Conservation (phyloP, 1,139 yeast species). For the Debaryomycetaceae sp. region DNA sequence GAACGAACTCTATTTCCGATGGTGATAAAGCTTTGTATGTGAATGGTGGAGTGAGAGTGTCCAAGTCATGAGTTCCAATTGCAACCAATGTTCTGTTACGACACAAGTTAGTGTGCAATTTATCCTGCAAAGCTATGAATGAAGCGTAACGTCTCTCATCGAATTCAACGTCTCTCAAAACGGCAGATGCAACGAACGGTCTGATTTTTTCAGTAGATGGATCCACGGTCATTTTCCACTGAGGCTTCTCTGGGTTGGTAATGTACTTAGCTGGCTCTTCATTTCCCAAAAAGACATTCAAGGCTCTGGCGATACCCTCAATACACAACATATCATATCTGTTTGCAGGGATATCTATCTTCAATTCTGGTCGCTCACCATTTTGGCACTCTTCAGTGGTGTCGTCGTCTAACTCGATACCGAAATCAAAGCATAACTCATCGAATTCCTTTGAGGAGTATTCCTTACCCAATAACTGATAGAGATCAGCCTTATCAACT, state of each 20-base stretch:
- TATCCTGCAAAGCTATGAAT: slow-evolving; percentile 93
- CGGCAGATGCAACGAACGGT: slow-evolving; percentile 93
- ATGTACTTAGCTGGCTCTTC: slow-evolving; percentile 62
- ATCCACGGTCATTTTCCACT: slow-evolving; percentile 66
- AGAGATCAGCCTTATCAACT: slow-evolving; percentile 91
- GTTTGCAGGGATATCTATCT: slow-evolving; percentile 97
- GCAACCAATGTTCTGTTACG: slow-evolving; percentile 97
- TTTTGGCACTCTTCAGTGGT: slow-evolving; percentile 74
- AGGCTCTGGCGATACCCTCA: slow-evolving; percentile 95
- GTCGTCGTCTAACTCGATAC: slow-evolving; percentile 96
- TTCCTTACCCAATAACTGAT: slow-evolving; percentile 69
- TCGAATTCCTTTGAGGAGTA: slow-evolving; percentile 93
- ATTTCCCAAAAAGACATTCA: slow-evolving; percentile 84
- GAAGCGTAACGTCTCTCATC: slow-evolving; percentile 86
- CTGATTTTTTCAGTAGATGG: slow-evolving; percentile 70
- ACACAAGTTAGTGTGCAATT: slow-evolving; percentile 90
- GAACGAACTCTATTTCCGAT: slow-evolving; percentile 70
- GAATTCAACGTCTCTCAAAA: slow-evolving; percentile 77
- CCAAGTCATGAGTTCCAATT: slow-evolving; percentile 96
- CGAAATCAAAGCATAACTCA: slow-evolving; percentile 95
- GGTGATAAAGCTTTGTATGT: slow-evolving; percentile 86
- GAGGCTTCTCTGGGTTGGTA: slow-evolving; percentile 58
- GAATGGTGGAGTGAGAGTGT: slow-evolving; percentile 78
- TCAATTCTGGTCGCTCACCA: slow-evolving; percentile 90
- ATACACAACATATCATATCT: slow-evolving; percentile 97